phyloP scores from a whole-genome alignment of 83 land plant genomes.

The Isoetes engelmannii region DNA sequence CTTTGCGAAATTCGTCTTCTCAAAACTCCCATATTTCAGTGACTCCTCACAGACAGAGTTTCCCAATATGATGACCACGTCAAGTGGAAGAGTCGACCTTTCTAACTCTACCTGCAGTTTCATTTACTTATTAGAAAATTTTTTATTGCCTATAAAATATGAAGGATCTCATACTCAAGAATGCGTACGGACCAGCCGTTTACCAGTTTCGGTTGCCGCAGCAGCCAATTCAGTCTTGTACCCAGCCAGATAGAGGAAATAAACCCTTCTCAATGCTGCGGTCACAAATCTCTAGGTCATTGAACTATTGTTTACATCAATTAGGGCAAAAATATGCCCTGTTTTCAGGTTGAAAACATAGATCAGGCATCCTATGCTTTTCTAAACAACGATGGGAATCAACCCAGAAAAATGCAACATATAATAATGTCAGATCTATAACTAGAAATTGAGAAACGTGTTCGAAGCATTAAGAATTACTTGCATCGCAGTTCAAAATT shows the following conservation, averaged over 20 bases:
- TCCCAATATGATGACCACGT: constrained; percentile 30
- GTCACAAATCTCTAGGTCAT: neutral
- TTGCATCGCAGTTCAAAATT: too few relatives aligned
- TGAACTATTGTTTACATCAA: neutral
- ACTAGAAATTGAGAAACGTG: too few relatives aligned
- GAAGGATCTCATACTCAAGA: neutral
- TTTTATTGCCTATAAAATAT: neutral
- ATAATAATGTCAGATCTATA: too few relatives aligned
- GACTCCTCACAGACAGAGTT: constrained; percentile 33
- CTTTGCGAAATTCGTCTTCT: constrained; percentile 28
- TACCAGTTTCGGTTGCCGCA: constrained; percentile 21
- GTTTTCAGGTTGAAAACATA: too few relatives aligned
- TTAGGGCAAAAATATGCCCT: too few relatives aligned
- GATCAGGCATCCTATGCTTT: neutral
- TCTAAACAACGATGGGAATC: neutral
- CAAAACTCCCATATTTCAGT: constrained; percentile 40
- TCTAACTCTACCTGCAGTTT: constrained; percentile 31
- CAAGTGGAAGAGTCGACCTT: constrained; percentile 35
- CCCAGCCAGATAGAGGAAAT: constrained; percentile 37
- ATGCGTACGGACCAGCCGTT: constrained; percentile 24
- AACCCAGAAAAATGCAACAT: too few relatives aligned
- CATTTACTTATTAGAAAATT: neutral
- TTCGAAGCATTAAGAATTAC: too few relatives aligned
- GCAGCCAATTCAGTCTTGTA: constrained; percentile 37
- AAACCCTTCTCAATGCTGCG: constrained; percentile 34